Conservation (phyloP, 768 basidiomycete species). For the Pleurotus pulmonarius region DNA sequence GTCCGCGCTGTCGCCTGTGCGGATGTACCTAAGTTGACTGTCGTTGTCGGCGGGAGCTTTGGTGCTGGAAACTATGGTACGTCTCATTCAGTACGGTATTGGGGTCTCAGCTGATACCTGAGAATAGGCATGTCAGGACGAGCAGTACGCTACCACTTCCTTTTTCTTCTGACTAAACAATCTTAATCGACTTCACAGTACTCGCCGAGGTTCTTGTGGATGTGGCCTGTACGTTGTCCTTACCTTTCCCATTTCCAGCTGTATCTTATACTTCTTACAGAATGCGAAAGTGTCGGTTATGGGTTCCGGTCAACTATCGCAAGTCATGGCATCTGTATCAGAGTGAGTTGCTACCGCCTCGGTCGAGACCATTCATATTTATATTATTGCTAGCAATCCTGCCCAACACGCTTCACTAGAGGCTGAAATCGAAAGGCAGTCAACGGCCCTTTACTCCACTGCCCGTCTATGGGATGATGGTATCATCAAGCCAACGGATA, state of each 20-base stretch:
- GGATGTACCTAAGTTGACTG: constrained; percentile 91
- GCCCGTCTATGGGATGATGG: constrained; percentile 96
- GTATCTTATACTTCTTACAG: constrained; percentile 28
- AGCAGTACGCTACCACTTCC: constrained; percentile 54
- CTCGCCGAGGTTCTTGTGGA: constrained; percentile 93
- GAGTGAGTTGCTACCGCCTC: constrained; percentile 42
- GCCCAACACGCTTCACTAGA: constrained; percentile 71
- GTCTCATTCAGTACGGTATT: constrained; percentile 15
- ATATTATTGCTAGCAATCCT: constrained; percentile 55
- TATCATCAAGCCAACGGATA: constrained; percentile 86
- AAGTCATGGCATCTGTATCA: constrained; percentile 89
- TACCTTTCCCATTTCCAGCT: not conserved
- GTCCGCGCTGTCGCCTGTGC: constrained; percentile 93
- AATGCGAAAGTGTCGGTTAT: constrained; percentile 94
- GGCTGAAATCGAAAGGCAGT: constrained; percentile 84
- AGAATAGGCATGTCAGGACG: constrained; percentile 83
- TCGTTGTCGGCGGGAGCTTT: constrained; percentile 90
- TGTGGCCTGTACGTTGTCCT: constrained; percentile 85
- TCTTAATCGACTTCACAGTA: constrained; percentile 48
- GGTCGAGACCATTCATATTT: not conserved
- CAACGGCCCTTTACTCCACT: constrained; percentile 82
- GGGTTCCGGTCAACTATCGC: constrained; percentile 90
- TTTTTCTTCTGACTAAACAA: constrained; percentile 7
- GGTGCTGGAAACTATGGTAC: constrained; percentile 93
- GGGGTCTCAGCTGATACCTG: constrained; percentile 11